Evolutionary conservation across 352 stramenopile species (phyloP).

Genomic region (Elongisporangium undulatum): DNA sequence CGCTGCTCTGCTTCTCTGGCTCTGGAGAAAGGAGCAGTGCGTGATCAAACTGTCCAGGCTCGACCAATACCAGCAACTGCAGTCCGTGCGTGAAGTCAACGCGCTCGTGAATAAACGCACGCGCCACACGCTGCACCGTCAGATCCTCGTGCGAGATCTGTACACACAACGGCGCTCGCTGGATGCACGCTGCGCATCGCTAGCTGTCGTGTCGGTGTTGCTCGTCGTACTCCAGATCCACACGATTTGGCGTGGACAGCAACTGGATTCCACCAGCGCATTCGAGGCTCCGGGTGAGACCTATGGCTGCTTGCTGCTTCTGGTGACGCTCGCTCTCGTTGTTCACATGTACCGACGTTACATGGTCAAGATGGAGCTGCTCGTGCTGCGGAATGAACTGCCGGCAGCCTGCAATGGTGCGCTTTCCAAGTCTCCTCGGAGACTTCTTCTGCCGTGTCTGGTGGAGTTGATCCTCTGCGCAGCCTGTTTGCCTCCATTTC

Average conservation of each 20-base stretch:
- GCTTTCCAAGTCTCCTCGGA: slow-evolving; percentile 12
- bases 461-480: slow-evolving; percentile 35
- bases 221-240: slow-evolving; percentile 50
- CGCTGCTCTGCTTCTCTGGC: slow-evolving; percentile 16
- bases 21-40: slow-evolving; percentile 30
- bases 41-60: slow-evolving; percentile 17
- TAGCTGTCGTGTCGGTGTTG: slow-evolving; percentile 30
- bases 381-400: slow-evolving; percentile 46
- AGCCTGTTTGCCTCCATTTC: slow-evolving; percentile 39
- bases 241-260: slow-evolving; percentile 44
- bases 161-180: slow-evolving; percentile 33
- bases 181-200: slow-evolving; percentile 8
- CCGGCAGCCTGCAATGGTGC: slow-evolving; percentile 11
- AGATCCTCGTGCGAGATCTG: slow-evolving; percentile 19
- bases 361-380: slow-evolving; percentile 44
- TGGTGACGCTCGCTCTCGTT: slow-evolving; percentile 37
- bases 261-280: slow-evolving; percentile 9
- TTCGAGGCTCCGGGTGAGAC: slow-evolving; percentile 47
- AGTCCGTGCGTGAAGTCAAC: slow-evolving; percentile 7
- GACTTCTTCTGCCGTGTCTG: slow-evolving; percentile 39
- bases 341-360: slow-evolving; percentile 46
- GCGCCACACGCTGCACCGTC: slow-evolving; percentile 11
- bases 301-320: slow-evolving; percentile 31
- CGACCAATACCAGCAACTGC: slow-evolving; percentile 12
- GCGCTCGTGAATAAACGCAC: slow-evolving; percentile 14